Conservation (phyloP, 176 grass and related monocot species). For the Musa acuminata region DNA sequence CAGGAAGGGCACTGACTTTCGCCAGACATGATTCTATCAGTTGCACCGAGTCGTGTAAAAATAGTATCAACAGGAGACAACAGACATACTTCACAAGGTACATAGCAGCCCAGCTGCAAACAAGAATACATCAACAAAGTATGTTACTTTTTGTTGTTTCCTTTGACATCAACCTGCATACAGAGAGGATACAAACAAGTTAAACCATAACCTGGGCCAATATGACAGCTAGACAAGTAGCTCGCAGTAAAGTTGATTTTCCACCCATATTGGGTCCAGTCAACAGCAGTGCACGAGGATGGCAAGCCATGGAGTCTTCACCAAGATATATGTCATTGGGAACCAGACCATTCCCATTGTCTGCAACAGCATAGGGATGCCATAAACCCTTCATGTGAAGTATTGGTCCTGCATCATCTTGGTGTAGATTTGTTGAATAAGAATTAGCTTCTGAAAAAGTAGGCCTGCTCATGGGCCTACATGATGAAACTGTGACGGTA, state of each 20-base stretch:
- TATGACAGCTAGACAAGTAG: constrained; percentile 69
- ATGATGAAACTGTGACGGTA: constrained; percentile 40
- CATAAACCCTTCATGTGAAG: constrained; percentile 87
- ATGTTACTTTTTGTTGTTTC: not conserved
- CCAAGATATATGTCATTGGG: constrained; percentile 77
- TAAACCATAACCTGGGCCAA: constrained; percentile 57
- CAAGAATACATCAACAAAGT: constrained; percentile 3
- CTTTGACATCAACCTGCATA: not conserved
- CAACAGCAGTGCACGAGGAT: constrained; percentile 68
- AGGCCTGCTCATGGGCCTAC: constrained; percentile 57
- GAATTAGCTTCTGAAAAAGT: constrained; percentile 37
- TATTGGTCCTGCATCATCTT: constrained; percentile 24
- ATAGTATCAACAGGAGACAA: constrained; percentile 68
- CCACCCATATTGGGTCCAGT: constrained; percentile 99
- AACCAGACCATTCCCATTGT: constrained; percentile 57
- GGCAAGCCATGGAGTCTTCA: constrained; percentile 33
- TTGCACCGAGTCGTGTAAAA: constrained; percentile 90
- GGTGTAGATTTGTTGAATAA: not conserved
- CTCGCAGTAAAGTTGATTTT: constrained; percentile 92
- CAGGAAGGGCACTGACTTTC: constrained; percentile 52
- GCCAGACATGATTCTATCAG: constrained; percentile 86
- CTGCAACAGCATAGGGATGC: constrained; percentile 84
- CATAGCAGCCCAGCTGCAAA: constrained; percentile 85
- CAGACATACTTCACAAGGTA: constrained; percentile 64
- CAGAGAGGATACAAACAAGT: constrained; percentile 9